These are phyloP conservation scores for Hypocreales sp. DNA, from an alignment of 2,329 filamentous ascomycete species.

Conservation along the genomic window DNA sequence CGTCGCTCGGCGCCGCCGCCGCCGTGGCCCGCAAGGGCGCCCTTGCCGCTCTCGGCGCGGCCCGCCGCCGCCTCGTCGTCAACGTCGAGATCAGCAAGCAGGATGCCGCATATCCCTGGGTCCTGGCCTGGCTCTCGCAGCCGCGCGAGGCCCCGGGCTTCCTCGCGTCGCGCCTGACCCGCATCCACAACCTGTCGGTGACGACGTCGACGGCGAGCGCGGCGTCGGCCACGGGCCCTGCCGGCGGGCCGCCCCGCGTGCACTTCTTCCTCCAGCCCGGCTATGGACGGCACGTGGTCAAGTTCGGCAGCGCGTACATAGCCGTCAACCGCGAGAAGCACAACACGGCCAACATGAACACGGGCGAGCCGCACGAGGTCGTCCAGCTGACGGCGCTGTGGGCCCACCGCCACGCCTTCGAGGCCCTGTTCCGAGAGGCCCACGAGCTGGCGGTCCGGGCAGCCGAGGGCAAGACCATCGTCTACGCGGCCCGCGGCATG, in stretches of 20 bases:
- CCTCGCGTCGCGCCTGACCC: constrained; percentile 39
- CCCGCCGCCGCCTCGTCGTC: constrained; percentile 77
- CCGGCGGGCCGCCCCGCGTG: constrained; percentile 54
- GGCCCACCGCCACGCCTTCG: constrained; percentile 75
- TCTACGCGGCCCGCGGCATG: constrained; percentile 73
- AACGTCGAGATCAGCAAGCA: constrained; percentile 92
- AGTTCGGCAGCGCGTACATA: constrained; percentile 77
- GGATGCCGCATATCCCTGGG: constrained; percentile 86
- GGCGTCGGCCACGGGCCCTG: too few species aligned
- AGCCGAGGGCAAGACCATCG: constrained; percentile 82
- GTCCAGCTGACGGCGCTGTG: constrained; percentile 86
- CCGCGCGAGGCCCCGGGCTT: constrained; percentile 53
- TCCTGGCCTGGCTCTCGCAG: constrained; percentile 84
- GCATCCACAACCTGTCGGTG: constrained; percentile 44
- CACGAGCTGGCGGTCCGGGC: constrained; percentile 64
- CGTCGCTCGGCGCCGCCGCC: constrained; percentile 68
- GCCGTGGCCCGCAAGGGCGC: constrained; percentile 68
- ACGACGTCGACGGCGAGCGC: constrained; percentile 42
- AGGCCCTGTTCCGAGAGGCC: constrained; percentile 78
- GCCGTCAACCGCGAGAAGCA: constrained; percentile 78
- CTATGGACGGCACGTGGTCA: constrained; percentile 75
- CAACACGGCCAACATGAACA: constrained; percentile 62
- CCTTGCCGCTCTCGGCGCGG: constrained; percentile 53
- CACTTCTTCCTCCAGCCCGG: constrained; percentile 84
- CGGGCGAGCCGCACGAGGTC: constrained; percentile 86